Conservation (phyloP, 2,329 filamentous ascomycete species). For the Cyphellophora europaea region DNA sequence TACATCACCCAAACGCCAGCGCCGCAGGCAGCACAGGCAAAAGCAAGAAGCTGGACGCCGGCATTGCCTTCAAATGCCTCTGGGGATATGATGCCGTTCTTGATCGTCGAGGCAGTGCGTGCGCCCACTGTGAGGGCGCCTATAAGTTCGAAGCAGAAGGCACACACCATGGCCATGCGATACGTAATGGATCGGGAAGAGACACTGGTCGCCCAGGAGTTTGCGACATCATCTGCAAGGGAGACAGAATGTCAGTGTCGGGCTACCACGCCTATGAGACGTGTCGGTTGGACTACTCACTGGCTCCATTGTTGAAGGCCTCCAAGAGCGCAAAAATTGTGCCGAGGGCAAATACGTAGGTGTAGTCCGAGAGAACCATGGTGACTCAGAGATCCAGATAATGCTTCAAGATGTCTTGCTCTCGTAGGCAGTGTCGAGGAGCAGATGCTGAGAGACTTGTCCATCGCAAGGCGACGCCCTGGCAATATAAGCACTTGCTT, state of each 20-base stretch:
- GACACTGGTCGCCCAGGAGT: conserved; percentile 72
- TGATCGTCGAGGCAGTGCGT: conserved; percentile 66
- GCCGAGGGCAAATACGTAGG: conserved; percentile 66
- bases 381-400: too few relatives aligned
- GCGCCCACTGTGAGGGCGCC: conserved; percentile 60
- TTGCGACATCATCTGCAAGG: conserved; percentile 83
- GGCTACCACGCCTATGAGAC: too few relatives aligned
- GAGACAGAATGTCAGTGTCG: too few relatives aligned
- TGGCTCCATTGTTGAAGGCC: conserved; percentile 71
- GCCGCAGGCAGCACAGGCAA: conserved; percentile 54
- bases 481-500: too few relatives aligned
- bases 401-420: too few relatives aligned
- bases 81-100: conserved; percentile 63
- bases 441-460: too few relatives aligned
- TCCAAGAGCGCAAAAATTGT: conserved; percentile 67
- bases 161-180: conserved; percentile 58
- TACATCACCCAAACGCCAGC: conserved; percentile 70
- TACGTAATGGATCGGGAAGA: conserved; percentile 67
- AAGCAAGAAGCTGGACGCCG: conserved; percentile 59
- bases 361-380: conserved; percentile 49
- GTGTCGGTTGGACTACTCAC: too few relatives aligned
- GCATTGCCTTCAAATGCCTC: conserved; percentile 50
- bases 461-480: too few relatives aligned
- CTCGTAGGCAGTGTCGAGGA: too few relatives aligned
- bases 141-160: conserved; percentile 57